Evolutionary conservation across 495 filamentous ascomycete genomes (phyloP).

Genomic region (Ascobolus immersus): DNA sequence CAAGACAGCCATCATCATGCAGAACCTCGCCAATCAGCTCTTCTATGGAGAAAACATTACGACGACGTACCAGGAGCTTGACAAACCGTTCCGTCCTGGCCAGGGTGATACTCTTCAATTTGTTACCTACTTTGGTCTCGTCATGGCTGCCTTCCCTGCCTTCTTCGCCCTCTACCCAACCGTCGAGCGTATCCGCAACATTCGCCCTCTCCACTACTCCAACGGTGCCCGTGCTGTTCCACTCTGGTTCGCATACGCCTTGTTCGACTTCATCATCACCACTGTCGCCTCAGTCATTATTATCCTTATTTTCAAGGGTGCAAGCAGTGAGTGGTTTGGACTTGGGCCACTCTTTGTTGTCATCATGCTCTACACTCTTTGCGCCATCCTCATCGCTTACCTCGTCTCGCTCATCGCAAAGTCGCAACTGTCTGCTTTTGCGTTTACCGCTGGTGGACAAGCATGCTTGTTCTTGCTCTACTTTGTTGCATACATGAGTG

Average conservation of each 20-base stretch:
- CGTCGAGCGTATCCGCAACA: conserved; percentile 45
- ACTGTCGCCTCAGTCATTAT: conserved; percentile 31
- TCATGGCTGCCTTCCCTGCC: conserved; percentile 47
- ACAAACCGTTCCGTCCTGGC: conserved; percentile 18
- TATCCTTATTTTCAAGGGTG: conserved; percentile 35
- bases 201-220: conserved; percentile 64
- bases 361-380: conserved; percentile 47
- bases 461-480: conserved; percentile 51
- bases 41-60: conserved; percentile 39
- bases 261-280: conserved; percentile 52
- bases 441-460: conserved; percentile 48
- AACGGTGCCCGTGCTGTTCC: conserved; percentile 50
- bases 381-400: conserved; percentile 45
- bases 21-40: conserved; percentile 44
- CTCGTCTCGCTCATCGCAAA: conserved; percentile 41
- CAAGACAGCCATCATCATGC: conserved; percentile 35
- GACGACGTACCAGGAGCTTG: conserved; percentile 42
- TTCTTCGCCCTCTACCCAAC: conserved; percentile 76
- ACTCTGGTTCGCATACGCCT: conserved; percentile 52
- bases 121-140: conserved; percentile 51
- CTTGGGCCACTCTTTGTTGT: conserved; percentile 52
- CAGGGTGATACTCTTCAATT: conserved; percentile 52
- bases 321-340: conserved; percentile 41
- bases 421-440: conserved; percentile 48
- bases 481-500: conserved; percentile 42